Evolutionary conservation across 2,329 filamentous ascomycete genomes (phyloP).

Genomic region (Neocucurbitaria cava): DNA sequence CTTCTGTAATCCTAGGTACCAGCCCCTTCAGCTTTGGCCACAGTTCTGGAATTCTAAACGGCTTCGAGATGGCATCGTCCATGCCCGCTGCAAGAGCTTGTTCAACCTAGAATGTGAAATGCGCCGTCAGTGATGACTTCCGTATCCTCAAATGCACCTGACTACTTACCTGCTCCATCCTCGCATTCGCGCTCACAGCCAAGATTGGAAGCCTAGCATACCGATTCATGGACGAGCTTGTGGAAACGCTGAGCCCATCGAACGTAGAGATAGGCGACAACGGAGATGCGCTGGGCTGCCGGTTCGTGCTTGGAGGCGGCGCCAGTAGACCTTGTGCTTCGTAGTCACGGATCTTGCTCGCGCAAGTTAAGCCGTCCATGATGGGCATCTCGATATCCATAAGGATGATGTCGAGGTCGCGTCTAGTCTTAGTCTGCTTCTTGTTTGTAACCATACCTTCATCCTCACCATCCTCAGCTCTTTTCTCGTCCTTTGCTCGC

Average conservation of each 20-base stretch:
- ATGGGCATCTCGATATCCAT: conserved; percentile 47
- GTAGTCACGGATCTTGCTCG: conserved; percentile 34
- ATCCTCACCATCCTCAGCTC: not conserved
- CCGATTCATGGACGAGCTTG: not conserved
- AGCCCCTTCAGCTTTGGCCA: conserved; percentile 25
- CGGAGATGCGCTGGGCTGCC: conserved; percentile 2
- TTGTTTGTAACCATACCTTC: not conserved
- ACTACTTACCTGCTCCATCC: conserved; percentile 33
- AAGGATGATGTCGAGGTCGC: conserved; percentile 33
- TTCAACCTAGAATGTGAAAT: conserved; percentile 13
- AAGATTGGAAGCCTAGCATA: conserved; percentile 33
- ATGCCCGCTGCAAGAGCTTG: conserved; percentile 40
- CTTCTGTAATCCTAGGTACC: conserved; percentile 7
- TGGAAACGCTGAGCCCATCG: not conserved
- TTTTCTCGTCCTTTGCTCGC: conserved; percentile 7
- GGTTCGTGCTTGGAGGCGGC: not conserved
- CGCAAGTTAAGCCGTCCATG: conserved; percentile 44
- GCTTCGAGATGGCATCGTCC: conserved; percentile 39
- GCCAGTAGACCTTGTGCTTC: conserved; percentile 30
- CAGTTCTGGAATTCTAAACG: conserved; percentile 32
- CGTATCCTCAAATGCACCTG: not conserved
- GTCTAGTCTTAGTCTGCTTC: not conserved
- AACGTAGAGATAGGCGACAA: conserved; percentile 3
- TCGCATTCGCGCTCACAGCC: conserved; percentile 46
- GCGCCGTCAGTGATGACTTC: not conserved